These are phyloP conservation scores for Solanum hybrid DNA, from an alignment of 305 asterid genomes.

Conservation along the genomic window DNA sequence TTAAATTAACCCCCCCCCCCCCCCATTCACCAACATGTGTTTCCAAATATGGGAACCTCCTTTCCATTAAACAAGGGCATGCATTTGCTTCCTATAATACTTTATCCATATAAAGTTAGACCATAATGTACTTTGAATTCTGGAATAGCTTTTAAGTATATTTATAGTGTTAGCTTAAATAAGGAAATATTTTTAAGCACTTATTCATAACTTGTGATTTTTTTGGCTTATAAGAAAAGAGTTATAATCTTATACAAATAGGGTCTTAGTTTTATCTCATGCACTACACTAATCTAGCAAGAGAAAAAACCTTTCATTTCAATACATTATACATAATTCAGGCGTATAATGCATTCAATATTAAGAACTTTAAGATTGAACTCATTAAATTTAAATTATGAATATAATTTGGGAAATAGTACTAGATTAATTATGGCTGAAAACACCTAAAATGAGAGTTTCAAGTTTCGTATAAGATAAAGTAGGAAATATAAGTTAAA, in stretches of 20 bases:
- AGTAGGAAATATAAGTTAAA: background rate
- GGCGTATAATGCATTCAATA: too few species aligned
- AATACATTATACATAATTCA: too few species aligned
- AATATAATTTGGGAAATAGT: background rate
- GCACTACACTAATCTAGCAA: background rate
- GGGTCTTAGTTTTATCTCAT: background rate
- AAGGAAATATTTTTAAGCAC: background rate
- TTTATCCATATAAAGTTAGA: background rate
- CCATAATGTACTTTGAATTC: too few species aligned
- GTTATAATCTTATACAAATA: background rate
- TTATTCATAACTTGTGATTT: background rate
- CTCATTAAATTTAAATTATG: too few species aligned
- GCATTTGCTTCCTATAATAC: background rate
- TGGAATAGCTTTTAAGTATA: background rate
- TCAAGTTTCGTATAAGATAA: background rate
- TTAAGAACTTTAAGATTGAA: too few species aligned
- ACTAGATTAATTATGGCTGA: background rate
- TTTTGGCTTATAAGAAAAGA: background rate
- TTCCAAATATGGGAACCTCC: background rate
- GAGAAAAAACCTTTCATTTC: background rate
- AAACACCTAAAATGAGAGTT: background rate
- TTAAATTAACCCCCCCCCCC: background rate
- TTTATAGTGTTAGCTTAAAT: background rate
- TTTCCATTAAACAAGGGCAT: background rate
- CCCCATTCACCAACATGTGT: background rate